phyloP scores from a whole-genome alignment of 31 red algal genomes.

The Asparagopsis taxiformis region DNA sequence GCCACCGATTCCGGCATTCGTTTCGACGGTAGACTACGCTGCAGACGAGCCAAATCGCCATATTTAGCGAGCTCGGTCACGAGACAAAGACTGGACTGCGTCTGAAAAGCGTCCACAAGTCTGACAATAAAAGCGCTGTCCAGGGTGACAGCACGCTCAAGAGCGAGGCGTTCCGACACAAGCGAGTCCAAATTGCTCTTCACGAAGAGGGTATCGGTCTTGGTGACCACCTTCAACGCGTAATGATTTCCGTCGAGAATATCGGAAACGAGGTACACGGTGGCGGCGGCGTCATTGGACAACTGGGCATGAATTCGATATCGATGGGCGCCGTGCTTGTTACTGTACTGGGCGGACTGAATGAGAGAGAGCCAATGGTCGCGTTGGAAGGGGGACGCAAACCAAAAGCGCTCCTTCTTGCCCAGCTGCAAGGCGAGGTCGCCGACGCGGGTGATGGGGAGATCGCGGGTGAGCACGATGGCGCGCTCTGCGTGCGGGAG shows the following conservation, averaged over 20 bases:
- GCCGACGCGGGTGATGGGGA: not conserved
- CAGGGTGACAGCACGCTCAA: constrained; percentile 23
- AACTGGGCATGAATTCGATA: constrained; percentile 25
- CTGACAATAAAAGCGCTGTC: constrained; percentile 59
- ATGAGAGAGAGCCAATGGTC: not conserved
- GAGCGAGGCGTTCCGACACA: constrained; percentile 53
- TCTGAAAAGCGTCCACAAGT: constrained; percentile 73
- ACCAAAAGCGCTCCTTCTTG: not conserved
- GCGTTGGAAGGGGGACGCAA: not conserved
- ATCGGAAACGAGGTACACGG: constrained; percentile 22
- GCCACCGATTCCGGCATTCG: constrained; percentile 36
- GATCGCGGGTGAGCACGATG: not conserved
- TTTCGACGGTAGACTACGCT: not conserved
- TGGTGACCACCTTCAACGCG: constrained; percentile 43
- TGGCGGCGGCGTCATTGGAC: constrained; percentile 37
- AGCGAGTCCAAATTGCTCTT: constrained; percentile 8
- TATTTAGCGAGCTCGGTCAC: constrained; percentile 74
- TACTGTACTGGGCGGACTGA: not conserved
- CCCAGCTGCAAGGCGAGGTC: not conserved
- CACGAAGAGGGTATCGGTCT: not conserved
- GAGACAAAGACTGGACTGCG: constrained; percentile 42
- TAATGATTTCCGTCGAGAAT: constrained; percentile 2
- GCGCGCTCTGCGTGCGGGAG: not conserved
- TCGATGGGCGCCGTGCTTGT: not conserved
- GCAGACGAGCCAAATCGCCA: constrained; percentile 41